A percentile compares a stretch with the other conserved stretches of the same genome.
Evolutionary conservation across 1,284 basidiomycete species (phyloP).

Genomic region (Sporisorium reilianum): DNA sequence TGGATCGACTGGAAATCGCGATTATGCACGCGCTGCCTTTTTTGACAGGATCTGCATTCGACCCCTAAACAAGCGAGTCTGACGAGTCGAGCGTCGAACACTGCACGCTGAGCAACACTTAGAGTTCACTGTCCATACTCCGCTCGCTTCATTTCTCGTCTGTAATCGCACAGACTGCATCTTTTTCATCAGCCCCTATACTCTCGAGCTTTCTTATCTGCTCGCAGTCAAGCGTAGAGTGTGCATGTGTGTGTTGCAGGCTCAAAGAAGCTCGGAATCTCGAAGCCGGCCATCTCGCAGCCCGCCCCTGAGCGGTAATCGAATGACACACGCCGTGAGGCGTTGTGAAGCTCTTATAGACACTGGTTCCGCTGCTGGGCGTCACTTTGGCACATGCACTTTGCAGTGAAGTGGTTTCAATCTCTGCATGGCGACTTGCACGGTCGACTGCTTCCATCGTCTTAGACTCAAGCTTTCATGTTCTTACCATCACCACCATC

Average conservation of each 20-base stretch:
- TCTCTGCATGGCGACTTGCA: background rate
- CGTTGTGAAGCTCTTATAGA: background rate
- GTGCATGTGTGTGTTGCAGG: background rate
- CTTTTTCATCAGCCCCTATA: conserved; percentile 9
- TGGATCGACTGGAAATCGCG: conserved; percentile 16
- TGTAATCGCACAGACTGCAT: background rate
- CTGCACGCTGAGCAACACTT: conserved; percentile 7
- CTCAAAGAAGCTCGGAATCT: background rate
- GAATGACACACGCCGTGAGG: background rate
- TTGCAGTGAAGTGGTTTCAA: no score
- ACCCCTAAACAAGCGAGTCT: conserved; percentile 10
- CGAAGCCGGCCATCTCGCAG: no score
- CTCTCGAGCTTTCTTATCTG: background rate
- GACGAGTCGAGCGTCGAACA: background rate
- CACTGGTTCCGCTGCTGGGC: background rate
- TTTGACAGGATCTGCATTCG: conserved; percentile 35
- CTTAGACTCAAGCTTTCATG: background rate
- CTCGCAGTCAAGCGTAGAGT: background rate
- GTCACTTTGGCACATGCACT: background rate
- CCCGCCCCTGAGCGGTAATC: background rate
- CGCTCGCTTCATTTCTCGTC: background rate
- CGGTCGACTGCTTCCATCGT: background rate
- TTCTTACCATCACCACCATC: background rate
- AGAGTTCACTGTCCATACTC: background rate
- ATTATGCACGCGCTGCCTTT: conserved; percentile 22